Evolutionary conservation across 441 rosid genomes (phyloP), one percentile per base, ranked within the genome.

Genomic region (Gossypium lobatum): DNA sequence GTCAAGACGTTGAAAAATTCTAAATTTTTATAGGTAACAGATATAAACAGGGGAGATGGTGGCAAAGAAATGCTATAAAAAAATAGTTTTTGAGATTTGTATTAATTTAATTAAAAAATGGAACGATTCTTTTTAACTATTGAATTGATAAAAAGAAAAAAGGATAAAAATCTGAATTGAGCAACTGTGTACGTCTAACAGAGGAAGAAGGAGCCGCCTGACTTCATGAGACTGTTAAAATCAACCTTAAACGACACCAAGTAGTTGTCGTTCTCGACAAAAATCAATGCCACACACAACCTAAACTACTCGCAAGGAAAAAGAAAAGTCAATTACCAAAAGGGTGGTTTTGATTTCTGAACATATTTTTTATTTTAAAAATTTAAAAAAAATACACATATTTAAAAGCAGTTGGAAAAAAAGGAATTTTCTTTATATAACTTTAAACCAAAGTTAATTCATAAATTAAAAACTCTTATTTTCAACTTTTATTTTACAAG

Each of bases 1-100:
- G 91, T 86, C 88, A 89, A 84, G 58, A 80, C 64, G 60, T 21
- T 39, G 73, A 64, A 8, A 69, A 10, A 8, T 64, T 69, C 69
- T 48, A 14, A 68, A 64, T 52, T 17, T 34, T 31, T 60, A 53
- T n/a, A 50, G 72, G 20, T 11, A 18, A 39, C 17, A 31, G 52
- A 26, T 50, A 9, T 16, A 20, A 28, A 69, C 48, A 16, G 21
- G 1, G 21, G 0, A 57, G 67, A 39, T 74, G 80, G 72, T 60
- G 81, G 63, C 70, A 73, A 77, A 76, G 64, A 82, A 75, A 62
- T 71, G 75, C 54, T 72, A 62, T 57, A 75, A 64, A 64, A 58
- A 79, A 57, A 37, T 9, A 25, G 5, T 48, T 48, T 23, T 67
- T 6, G 20, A 20, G 14, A 7, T 48, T 46, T 48, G 26, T 67